phyloP scores from a whole-genome alignment of 352 stramenopile species.

The Phytophthora melonis region DNA sequence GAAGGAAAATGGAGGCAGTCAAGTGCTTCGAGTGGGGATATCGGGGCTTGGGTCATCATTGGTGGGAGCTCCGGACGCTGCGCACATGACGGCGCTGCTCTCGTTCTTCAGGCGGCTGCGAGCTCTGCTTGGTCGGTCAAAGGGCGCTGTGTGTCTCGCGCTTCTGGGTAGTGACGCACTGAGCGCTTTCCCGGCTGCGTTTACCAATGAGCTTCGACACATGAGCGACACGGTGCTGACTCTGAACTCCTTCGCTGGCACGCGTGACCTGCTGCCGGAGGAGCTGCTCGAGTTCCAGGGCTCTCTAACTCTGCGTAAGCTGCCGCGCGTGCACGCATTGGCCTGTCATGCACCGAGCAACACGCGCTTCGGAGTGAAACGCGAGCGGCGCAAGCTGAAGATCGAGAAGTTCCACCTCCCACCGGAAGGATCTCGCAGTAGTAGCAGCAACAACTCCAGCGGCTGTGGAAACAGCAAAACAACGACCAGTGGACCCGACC shows the following conservation, averaged over 20 bases:
- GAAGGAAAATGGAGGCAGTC: slow-evolving; percentile 4
- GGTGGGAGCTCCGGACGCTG: slow-evolving; percentile 34
- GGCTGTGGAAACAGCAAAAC: slow-evolving; percentile 3
- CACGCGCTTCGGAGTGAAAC: slow-evolving; percentile 69
- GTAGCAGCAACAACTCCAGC: slow-evolving; percentile 23
- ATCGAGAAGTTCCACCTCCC: slow-evolving; percentile 84
- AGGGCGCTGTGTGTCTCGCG: slow-evolving; percentile 42
- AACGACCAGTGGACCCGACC: slow-evolving; percentile 23
- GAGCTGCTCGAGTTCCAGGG: slow-evolving; percentile 75
- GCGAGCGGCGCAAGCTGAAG: slow-evolving; percentile 75
- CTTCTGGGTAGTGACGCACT: slow-evolving; percentile 34
- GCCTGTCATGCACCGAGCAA: slow-evolving; percentile 64
- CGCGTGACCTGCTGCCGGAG: slow-evolving; percentile 60
- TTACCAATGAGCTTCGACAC: slow-evolving; percentile 61
- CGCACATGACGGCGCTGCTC: slow-evolving; percentile 57
- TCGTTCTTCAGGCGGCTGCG: slow-evolving; percentile 49
- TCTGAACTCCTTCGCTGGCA: slow-evolving; percentile 64
- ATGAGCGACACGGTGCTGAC: slow-evolving; percentile 69
- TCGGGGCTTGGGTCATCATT: slow-evolving; percentile 58
- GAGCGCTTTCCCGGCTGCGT: slow-evolving; percentile 36
- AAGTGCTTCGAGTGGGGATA: slow-evolving; percentile 57
- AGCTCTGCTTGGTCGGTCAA: slow-evolving; percentile 27
- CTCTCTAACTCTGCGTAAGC: slow-evolving; percentile 61
- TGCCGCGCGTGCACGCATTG: slow-evolving; percentile 66
- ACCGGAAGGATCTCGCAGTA: slow-evolving; percentile 66